Conservation (phyloP, 257 asterid species). For the Scutellaria baicalensis region DNA sequence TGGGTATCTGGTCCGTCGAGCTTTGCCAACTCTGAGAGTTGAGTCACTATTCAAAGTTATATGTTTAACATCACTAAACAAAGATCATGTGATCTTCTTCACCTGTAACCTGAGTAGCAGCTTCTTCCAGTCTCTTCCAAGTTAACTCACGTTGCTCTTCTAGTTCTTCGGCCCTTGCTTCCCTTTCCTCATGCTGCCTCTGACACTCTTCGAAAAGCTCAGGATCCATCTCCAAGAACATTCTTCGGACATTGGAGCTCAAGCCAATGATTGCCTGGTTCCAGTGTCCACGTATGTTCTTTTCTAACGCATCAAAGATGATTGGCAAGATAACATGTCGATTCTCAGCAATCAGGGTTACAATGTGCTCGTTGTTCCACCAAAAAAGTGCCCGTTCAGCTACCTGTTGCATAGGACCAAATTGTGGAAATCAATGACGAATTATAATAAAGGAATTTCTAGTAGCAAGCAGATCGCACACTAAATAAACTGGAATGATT, state of each 20-base stretch:
- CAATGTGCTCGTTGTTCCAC: constrained; percentile 95
- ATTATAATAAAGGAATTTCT: not conserved
- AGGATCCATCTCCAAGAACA: constrained; percentile 82
- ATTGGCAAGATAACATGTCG: constrained; percentile 65
- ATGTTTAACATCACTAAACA: constrained; percentile 6
- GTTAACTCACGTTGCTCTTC: constrained; percentile 46
- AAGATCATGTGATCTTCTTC: constrained; percentile 13
- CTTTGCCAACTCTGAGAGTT: not conserved
- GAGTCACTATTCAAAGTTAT: not conserved
- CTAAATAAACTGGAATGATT: not conserved
- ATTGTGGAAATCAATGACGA: not conserved
- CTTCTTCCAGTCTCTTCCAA: constrained; percentile 85
- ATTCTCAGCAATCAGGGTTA: constrained; percentile 65
- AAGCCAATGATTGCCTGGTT: constrained; percentile 79
- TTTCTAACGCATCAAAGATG: constrained; percentile 70
- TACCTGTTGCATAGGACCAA: constrained; percentile 43
- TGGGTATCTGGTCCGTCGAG: not conserved
- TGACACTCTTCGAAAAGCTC: constrained; percentile 79
- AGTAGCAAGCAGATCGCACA: not conserved
- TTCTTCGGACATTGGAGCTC: constrained; percentile 67
- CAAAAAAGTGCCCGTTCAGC: constrained; percentile 89
- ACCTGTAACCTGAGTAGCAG: constrained; percentile 35
- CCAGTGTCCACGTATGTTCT: constrained; percentile 73
- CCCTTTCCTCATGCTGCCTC: constrained; percentile 48
- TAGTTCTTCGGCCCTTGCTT: constrained; percentile 42